phyloP scores from a whole-genome alignment of 2,329 filamentous ascomycete species.

The Alternaria metachromatica region DNA sequence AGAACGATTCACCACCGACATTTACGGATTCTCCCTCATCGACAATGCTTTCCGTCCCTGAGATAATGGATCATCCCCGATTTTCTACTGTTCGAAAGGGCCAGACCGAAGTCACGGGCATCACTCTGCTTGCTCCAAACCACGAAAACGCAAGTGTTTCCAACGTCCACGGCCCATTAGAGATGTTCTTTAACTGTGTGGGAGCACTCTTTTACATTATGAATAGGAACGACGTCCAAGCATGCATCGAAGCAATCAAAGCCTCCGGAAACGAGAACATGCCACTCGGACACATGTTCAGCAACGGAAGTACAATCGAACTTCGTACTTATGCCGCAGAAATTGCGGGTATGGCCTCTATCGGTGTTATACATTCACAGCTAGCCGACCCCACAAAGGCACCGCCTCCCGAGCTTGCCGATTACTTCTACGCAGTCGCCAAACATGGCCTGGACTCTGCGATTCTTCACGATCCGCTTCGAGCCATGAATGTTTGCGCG shows the following conservation, averaged over 20 bases:
- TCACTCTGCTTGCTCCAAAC: not conserved
- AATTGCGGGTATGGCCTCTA: slow-evolving; percentile 24
- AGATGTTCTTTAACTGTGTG: slow-evolving; percentile 23
- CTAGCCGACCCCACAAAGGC: slow-evolving; percentile 1
- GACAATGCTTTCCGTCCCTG: not conserved
- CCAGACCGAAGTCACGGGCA: not conserved
- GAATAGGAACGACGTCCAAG: slow-evolving; percentile 14
- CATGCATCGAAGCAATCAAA: not conserved
- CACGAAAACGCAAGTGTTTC: slow-evolving; percentile 5
- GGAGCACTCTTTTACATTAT: slow-evolving; percentile 24
- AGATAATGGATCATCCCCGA: slow-evolving; percentile 2
- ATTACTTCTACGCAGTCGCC: slow-evolving; percentile 26
- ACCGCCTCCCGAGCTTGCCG: slow-evolving; percentile 16
- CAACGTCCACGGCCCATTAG: slow-evolving; percentile 6
- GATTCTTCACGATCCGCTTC: slow-evolving; percentile 21
- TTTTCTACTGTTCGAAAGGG: not conserved
- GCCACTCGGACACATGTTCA: slow-evolving; percentile 14
- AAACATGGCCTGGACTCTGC: slow-evolving; percentile 24
- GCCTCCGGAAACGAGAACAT: not conserved
- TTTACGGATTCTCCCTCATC: not conserved
- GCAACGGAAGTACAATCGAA: not conserved
- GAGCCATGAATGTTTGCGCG: slow-evolving; percentile 28
- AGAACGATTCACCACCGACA: not conserved
- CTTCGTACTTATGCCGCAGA: slow-evolving; percentile 14
- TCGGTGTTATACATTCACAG: slow-evolving; percentile 20